Base-by-base conservation (phyloP, 108 stramenopile species). In the Cyclotella distinguenda region DNA sequence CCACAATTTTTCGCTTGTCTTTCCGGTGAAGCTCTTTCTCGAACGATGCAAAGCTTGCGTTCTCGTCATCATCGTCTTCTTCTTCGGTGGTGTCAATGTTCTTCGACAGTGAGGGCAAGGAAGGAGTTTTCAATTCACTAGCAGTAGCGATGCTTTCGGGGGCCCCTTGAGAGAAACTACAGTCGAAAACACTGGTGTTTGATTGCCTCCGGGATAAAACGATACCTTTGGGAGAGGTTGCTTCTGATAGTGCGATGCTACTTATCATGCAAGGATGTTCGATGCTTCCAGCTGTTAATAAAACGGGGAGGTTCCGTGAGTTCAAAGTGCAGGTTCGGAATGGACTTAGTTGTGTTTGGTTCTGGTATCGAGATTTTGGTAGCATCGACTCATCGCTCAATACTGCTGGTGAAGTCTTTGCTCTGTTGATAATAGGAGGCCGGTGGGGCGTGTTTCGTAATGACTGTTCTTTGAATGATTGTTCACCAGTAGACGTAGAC, bases 221-320 rank as follows among this genome's bases (percentile, higher is more conserved):
- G 3, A 39, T 39, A 6, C 36, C 36, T 21, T 39, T 56, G 28
- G 31, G 35, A 13, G 68, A 45, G 22, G 19, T 60, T 3, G 68
- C 55, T 48, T 69, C 52, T 1, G 58, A 45, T 25, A 54, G 21
- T 5, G 66, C 66, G 38, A 68, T 68, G 10, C 27, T 43, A 38
- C 42, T 32, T 15, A 69, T 40, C 58, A 69, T 69, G 19, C 68
- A 69, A 4, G 68, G 50, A 40, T n/a, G 59, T 18, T 51, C 40
- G 18, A 34, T 36, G 5, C 1, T 25, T 38, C 46, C 47, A n/a
- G 47, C 7, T 5, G 51, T 12, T 6, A 52, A 32, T 31, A 36
- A 35, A 2, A 35, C 12, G 0, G 54, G 54, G 5, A 18, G 13
- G 7, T 31, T 28, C 33, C 51, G 1, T 4, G 19, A 8, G 35